Evolutionary conservation across 73 alveolate genomes (phyloP).

Genomic region (Paramecium caudatum): DNA sequence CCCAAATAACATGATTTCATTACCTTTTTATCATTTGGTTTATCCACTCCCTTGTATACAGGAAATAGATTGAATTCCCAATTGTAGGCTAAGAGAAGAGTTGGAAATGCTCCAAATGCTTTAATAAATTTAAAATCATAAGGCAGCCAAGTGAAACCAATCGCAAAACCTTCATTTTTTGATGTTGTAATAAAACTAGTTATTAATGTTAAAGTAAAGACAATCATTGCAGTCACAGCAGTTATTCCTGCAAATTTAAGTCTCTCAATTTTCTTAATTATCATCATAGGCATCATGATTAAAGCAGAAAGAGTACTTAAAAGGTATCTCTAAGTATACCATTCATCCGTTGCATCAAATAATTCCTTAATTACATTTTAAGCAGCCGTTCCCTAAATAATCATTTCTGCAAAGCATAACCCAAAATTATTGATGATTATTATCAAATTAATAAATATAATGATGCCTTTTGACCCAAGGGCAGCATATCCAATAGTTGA

Average conservation of each 20-base stretch:
- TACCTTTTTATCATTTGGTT: constrained; percentile 25
- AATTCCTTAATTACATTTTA: neutral
- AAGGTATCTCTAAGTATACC: neutral
- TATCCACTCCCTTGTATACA: constrained; percentile 29
- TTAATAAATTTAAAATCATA: constrained; percentile 32
- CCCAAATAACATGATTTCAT: constrained; percentile 52
- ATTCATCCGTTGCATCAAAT: constrained; percentile 10
- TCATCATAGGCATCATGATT: constrained; percentile 51
- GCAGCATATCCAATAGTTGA: constrained; percentile 44
- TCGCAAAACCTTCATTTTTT: neutral
- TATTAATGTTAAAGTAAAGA: neutral
- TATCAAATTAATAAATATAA: constrained; percentile 17
- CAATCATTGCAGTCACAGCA: constrained; percentile 11
- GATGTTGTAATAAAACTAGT: neutral
- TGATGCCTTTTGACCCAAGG: neutral
- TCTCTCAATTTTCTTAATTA: constrained; percentile 36
- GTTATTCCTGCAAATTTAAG: constrained; percentile 19
- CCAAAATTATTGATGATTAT: constrained; percentile 60
- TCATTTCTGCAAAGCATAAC: constrained; percentile 67
- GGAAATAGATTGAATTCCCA: constrained; percentile 65
- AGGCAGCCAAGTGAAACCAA: neutral
- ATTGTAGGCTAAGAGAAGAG: constrained; percentile 50
- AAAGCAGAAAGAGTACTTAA: constrained; percentile 23
- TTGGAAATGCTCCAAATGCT: constrained; percentile 64
- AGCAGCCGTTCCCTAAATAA: constrained; percentile 11